These are phyloP conservation scores for Pythium brassicae DNA, from an alignment of 352 stramenopile species.

Conservation along the genomic window DNA sequence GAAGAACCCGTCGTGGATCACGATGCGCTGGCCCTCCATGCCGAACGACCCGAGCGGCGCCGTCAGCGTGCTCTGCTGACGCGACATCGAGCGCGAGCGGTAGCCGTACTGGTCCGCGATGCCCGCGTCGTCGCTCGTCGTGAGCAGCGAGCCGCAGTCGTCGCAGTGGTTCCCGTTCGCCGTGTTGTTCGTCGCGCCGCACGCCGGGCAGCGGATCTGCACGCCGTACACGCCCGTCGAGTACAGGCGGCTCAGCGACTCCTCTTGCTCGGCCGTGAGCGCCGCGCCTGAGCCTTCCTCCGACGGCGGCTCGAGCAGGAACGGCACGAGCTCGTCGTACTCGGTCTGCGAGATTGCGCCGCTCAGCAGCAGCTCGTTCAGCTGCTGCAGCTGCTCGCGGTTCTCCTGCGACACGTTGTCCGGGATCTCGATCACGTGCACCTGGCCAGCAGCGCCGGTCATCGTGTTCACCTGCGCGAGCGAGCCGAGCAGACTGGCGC, in stretches of 20 bases:
- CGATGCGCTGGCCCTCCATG: constrained; percentile 71
- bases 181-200: constrained; percentile 84
- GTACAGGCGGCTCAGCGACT: constrained; percentile 79
- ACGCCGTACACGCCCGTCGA: constrained; percentile 75
- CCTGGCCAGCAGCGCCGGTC: constrained; percentile 54
- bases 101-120: constrained; percentile 51
- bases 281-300: constrained; percentile 55
- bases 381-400: constrained; percentile 79
- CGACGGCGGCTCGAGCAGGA: constrained; percentile 67
- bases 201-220: constrained; percentile 84
- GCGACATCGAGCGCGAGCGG: constrained; percentile 52
- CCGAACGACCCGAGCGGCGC: constrained; percentile 70
- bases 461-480: constrained; percentile 80
- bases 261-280: constrained; percentile 74
- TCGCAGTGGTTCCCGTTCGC: constrained; percentile 86
- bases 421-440: constrained; percentile 82
- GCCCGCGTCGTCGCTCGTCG: constrained; percentile 59
- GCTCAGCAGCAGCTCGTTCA: constrained; percentile 81
- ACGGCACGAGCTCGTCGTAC: constrained; percentile 87
- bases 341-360: constrained; percentile 79
- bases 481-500: constrained; percentile 65
- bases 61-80: constrained; percentile 56
- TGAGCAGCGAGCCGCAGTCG: constrained; percentile 81
- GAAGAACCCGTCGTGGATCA: constrained; percentile 86
- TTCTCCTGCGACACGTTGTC: constrained; percentile 82